A percentile compares a stretch with the other conserved stretches of the same genome.
Evolutionary conservation across 2,329 filamentous ascomycete genomes (phyloP).

Genomic region (Stachybotrys echinatus): DNA sequence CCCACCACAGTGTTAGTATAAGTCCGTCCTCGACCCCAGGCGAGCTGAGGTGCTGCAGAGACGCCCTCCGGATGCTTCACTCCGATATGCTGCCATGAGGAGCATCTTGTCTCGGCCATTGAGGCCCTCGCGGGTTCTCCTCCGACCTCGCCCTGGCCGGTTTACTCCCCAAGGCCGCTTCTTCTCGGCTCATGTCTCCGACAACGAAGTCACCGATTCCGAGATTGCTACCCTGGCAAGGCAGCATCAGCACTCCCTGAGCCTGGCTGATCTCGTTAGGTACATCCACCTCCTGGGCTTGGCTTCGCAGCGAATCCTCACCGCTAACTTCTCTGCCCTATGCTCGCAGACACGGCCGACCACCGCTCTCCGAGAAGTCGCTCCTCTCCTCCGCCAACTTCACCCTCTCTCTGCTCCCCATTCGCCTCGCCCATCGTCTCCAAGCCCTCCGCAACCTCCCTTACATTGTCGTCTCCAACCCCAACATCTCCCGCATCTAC

Average conservation of each 20-base stretch:
- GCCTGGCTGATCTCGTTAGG: conserved; percentile 84
- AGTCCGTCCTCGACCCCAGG: too few species aligned
- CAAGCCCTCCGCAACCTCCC: conserved; percentile 89
- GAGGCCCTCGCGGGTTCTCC: conserved; percentile 6
- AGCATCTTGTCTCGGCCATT: conserved; percentile 12
- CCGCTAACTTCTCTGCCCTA: conserved; percentile 4
- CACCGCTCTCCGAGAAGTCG: conserved; percentile 73
- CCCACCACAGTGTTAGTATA: too few species aligned
- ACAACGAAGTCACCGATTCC: conserved; percentile 53
- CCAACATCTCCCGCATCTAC: conserved; percentile 90
- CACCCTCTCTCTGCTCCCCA: conserved; percentile 84
- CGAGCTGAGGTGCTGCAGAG: too few species aligned
- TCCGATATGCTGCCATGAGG: conserved; percentile 17
- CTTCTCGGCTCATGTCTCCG: conserved; percentile 9
- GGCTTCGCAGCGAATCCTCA: not conserved
- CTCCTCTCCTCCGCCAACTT: conserved; percentile 92
- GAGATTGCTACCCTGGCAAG: conserved; percentile 76
- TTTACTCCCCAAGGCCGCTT: conserved; percentile 3
- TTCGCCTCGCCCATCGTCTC: conserved; percentile 88
- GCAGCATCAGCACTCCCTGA: conserved; percentile 73
- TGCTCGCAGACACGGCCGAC: conserved; percentile 60
- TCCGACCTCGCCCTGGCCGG: not conserved
- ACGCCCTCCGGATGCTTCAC: too few species aligned
- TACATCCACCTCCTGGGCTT: conserved; percentile 33
- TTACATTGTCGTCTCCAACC: conserved; percentile 97